Evolutionary conservation across 225 moss, liverwort and hornwort genomes (phyloP), one percentile per base, ranked within the genome.

Genomic region (Straminergon stramineum): DNA sequence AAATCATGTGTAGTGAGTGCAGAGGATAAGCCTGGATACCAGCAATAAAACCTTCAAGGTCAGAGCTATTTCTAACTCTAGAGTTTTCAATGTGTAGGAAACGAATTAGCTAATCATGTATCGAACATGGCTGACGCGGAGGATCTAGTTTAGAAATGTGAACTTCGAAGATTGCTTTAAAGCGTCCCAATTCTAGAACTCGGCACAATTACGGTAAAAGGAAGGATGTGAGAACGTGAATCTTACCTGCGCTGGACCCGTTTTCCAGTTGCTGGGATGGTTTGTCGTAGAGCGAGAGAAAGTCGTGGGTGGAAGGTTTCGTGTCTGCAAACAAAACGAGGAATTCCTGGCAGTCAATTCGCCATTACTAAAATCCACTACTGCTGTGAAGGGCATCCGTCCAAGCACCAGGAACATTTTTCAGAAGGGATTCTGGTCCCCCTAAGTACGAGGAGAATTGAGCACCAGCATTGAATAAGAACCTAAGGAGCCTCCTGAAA

Each of bases 1-100:
- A 96, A 96, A 86, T 96, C 96, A 83, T 96, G 94, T 10, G 94
- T 96, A 37, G 94, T 95, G 64, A 96, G 92, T 15, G 94, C 87
- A 75, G 95, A 93, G 17, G 94, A 91, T 89, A 95, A 79, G 41
- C 94, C 96, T 96, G 93, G 10, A 57, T 39, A 83, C 34, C 68
- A 83, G 15, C 13, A 82, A 41, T 56, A 43, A 81, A n/a, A 11
- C 69, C 56, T 87, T n/a, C 77, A 90, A n/a, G 31, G 89, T 73
- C 71, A 73, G 82, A 65, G 32, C 39, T 18, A 26, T 75, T 41
- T 41, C 34, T 17, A 12, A 34, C 34, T 70, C 35, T 21, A 32
- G 65, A 73, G 30, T 79, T 64, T 65, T 64, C 80, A 80, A 84
- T 85, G 56, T 57, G 55, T 63, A 57, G 11, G 34, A 78, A n/a